Conservation (phyloP, 1,284 basidiomycete genomes). For the Sanghuangporus baumii region DNA sequence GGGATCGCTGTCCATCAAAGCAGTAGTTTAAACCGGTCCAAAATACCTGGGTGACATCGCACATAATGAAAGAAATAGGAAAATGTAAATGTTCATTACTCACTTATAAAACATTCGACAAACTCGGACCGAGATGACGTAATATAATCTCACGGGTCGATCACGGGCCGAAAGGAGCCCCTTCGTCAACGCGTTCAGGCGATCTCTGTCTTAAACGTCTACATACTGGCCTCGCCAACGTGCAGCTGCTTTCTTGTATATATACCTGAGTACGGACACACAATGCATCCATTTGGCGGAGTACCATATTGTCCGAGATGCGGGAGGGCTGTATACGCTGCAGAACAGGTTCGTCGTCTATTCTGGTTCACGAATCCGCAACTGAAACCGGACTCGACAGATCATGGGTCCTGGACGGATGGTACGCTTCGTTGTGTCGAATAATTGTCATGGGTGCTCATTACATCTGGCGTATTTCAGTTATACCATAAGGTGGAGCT, state of each 20-base stretch:
- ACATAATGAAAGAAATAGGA: too few relatives aligned
- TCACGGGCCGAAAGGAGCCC: not conserved
- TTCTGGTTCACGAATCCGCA: constrained; percentile 3
- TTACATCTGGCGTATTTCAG: constrained; percentile 31
- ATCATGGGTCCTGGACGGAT: constrained; percentile 76
- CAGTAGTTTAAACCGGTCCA: not conserved
- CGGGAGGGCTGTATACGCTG: constrained; percentile 67
- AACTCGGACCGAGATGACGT: not conserved
- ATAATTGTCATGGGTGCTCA: constrained; percentile 4
- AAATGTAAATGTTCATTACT: too few relatives aligned
- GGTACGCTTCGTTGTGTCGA: constrained; percentile 35
- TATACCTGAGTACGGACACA: not conserved
- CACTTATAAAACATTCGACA: too few relatives aligned
- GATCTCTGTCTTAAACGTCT: not conserved
- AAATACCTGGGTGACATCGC: not conserved
- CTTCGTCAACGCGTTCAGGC: not conserved
- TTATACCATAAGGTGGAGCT: constrained; percentile 66
- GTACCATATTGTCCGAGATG: constrained; percentile 35
- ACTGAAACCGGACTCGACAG: constrained; percentile 32
- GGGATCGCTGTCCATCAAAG: not conserved
- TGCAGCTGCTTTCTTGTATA: not conserved
- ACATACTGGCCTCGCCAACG: not conserved
- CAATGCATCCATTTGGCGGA: constrained; percentile 24
- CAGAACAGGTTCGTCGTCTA: constrained; percentile 57
- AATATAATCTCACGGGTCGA: not conserved